phyloP scores from a whole-genome alignment of 441 rosid genomes.

The Populus tomentosa region DNA sequence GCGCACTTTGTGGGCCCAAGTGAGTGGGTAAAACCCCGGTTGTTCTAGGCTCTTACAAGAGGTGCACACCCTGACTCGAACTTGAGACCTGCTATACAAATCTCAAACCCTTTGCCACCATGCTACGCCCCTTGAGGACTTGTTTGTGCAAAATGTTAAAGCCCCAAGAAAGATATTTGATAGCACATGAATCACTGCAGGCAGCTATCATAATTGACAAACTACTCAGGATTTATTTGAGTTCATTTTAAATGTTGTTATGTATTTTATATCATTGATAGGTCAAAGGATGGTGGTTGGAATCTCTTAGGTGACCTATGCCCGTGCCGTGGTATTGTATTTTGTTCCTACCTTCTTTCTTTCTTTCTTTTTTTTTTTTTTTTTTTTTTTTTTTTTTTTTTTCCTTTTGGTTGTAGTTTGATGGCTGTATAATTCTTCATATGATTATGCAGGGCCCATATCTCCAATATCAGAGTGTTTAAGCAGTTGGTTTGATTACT shows the following conservation, averaged over 20 bases:
- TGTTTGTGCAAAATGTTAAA: not conserved
- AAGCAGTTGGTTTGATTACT: constrained; percentile 64
- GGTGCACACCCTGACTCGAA: too few species aligned
- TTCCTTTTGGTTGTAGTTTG: not conserved
- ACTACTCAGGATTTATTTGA: not conserved
- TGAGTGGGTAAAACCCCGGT: too few species aligned
- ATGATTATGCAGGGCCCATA: constrained; percentile 42
- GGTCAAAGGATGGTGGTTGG: constrained; percentile 48
- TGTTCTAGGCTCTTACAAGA: too few species aligned
- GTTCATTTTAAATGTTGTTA: not conserved
- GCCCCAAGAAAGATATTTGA: too few species aligned
- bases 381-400: too few species aligned
- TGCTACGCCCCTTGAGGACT: too few species aligned
- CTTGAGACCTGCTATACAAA: too few species aligned
- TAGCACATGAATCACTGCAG: not conserved
- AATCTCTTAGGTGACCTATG: constrained; percentile 51
- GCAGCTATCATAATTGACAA: not conserved
- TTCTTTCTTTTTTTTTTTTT: not conserved
- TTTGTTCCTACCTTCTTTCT: constrained; percentile 6
- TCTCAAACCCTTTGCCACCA: too few species aligned
- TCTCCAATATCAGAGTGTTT: constrained; percentile 36
- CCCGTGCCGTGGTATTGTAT: constrained; percentile 60
- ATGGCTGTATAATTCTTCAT: constrained; percentile 15
- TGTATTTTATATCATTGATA: constrained; percentile 20
- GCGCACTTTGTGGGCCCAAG: too few species aligned